Percentiles rank a stretch among this genome's conserved stretches.
Conservation (phyloP, 345 rosid genomes). For the rapeseed (Brassica napus) region DNA sequence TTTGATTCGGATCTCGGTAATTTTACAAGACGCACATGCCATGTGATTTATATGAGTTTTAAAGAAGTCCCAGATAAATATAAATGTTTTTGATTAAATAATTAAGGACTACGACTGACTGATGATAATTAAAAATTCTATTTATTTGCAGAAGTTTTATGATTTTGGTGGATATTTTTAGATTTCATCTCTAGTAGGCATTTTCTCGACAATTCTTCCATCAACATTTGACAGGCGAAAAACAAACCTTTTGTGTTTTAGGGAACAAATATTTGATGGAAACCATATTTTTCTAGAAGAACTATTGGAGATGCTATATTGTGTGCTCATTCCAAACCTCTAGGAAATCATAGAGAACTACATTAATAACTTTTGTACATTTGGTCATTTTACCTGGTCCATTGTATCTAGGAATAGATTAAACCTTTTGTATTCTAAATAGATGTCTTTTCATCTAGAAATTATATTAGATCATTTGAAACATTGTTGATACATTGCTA, state of each 20-base stretch:
- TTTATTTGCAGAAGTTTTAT: not conserved
- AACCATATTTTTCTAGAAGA: not conserved
- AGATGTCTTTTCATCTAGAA: not conserved
- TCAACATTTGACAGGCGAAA: not conserved
- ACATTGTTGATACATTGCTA: not conserved
- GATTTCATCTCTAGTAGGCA: not conserved
- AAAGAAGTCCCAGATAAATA: not conserved
- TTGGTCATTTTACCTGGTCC: not conserved
- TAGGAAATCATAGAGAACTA: not conserved
- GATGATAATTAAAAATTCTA: not conserved
- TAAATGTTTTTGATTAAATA: not conserved
- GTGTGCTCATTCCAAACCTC: not conserved
- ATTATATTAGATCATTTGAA: not conserved
- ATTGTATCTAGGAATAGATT: not conserved
- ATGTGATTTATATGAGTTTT: not conserved
- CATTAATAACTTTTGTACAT: not conserved
- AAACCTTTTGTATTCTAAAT: not conserved
- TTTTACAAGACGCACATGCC: not conserved
- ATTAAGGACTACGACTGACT: not conserved
- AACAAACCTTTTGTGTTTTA: not conserved
- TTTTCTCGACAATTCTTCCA: not conserved
- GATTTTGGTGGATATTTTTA: not conserved
- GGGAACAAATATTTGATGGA: not conserved
- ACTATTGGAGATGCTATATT: not conserved
- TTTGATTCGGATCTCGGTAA: not conserved